Conservation (phyloP, 2,329 filamentous ascomycete species). For the Graphiopsis chlorocephala region DNA sequence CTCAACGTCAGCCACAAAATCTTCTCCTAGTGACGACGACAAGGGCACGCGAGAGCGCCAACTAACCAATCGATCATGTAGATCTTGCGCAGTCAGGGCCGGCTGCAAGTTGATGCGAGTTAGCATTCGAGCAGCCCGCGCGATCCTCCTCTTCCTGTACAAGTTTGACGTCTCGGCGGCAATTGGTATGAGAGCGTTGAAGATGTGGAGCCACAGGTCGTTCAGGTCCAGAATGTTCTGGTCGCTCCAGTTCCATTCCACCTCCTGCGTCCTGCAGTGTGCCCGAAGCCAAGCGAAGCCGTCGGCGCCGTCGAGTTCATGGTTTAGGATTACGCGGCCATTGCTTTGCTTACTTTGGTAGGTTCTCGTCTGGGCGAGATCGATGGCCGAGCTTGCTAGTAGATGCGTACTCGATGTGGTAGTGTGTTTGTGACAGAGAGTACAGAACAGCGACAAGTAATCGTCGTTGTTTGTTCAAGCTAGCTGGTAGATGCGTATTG, state of each 20-base stretch:
- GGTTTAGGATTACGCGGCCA: neutral
- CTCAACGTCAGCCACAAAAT: neutral
- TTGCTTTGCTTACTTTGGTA: neutral
- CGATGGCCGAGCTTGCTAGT: neutral
- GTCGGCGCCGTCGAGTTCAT: neutral
- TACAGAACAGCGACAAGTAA: neutral
- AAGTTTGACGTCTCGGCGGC: neutral
- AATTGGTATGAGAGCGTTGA: neutral
- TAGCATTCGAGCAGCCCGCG: neutral
- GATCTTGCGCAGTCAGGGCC: neutral
- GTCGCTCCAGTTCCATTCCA: neutral
- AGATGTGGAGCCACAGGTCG: neutral
- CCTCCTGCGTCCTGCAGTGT: neutral
- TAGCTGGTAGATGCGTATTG: neutral
- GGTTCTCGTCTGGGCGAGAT: neutral
- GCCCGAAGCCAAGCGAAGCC: neutral
- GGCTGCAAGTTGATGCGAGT: neutral
- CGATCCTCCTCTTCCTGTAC: neutral
- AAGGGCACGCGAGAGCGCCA: neutral
- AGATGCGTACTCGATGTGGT: neutral
- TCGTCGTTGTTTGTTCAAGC: neutral
- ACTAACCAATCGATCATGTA: neutral
- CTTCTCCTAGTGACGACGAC: neutral
- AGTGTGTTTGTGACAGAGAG: neutral
- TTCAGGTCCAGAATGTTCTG: neutral